Evolutionary conservation across 495 filamentous ascomycete genomes (phyloP).

Genomic region (Tuber magnatum): DNA sequence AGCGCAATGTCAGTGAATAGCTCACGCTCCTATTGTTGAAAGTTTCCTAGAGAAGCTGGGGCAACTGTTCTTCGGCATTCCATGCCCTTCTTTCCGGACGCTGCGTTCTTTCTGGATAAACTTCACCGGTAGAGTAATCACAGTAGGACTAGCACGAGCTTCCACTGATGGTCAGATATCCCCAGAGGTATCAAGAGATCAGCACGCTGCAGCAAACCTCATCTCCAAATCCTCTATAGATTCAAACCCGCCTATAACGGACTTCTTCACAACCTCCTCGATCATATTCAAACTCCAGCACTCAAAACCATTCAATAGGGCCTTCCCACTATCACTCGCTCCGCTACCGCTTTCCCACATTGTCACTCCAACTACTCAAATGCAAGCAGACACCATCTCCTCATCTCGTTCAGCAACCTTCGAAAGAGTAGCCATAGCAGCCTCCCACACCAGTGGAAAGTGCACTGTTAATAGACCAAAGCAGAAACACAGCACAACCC

Average conservation of each 20-base stretch:
- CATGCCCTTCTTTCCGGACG: constrained; percentile 54
- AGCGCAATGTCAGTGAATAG: constrained; percentile 77
- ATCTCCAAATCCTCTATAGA: constrained; percentile 48
- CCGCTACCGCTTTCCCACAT: constrained; percentile 6
- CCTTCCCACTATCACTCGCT: constrained; percentile 38
- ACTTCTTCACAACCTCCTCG: constrained; percentile 46
- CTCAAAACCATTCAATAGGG: constrained; percentile 58
- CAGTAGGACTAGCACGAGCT: constrained; percentile 76
- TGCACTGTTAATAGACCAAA: constrained; percentile 74
- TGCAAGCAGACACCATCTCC: constrained; percentile 61
- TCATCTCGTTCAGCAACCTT: constrained; percentile 69
- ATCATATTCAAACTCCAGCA: constrained; percentile 65
- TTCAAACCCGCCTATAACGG: constrained; percentile 43
- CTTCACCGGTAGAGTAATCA: constrained; percentile 81
- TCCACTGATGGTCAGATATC: constrained; percentile 54
- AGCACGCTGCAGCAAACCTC: constrained; percentile 46
- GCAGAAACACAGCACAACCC: constrained; percentile 69
- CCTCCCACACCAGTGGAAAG: constrained; percentile 75
- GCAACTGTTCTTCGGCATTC: constrained; percentile 62
- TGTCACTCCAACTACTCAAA: constrained; percentile 61
- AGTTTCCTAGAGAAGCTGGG: constrained; percentile 54
- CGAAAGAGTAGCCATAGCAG: constrained; percentile 65
- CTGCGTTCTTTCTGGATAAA: constrained; percentile 69
- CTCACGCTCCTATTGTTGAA: constrained; percentile 59
- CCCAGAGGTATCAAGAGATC: constrained; percentile 39